Evolutionary conservation across 225 moss, liverwort and hornwort species (phyloP), one percentile per base, ranked within the genome.

Genomic region (Takakia lepidozioides): DNA sequence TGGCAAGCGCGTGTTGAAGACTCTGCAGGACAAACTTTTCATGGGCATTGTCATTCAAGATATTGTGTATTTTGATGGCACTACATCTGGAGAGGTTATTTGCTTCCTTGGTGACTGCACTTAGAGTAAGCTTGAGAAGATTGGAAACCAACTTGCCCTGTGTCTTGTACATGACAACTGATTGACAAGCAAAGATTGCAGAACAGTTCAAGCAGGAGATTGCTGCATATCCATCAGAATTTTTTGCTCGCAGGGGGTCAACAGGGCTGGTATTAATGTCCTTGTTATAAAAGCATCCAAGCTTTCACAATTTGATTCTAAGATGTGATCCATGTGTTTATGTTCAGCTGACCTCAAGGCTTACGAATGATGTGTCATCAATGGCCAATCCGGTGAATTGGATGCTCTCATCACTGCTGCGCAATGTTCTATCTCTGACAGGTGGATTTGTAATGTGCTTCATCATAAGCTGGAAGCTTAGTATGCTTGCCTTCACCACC

Each of bases 321-420:
- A n/a, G n/a, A n/a, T n/a, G n/a, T n/a, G n/a, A n/a, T n/a, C n/a
- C n/a, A n/a, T n/a, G n/a, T n/a, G n/a, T n/a, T n/a, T n/a, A n/a
- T n/a, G n/a, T n/a, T n/a, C n/a, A n/a, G 87, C 87, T 98, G 26
- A 90, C 95, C 46, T 98, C 95, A 17, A 73, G 95, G 62, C 69
- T 98, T 29, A 98, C 95, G 18, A 98, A 98, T 46, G 95, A 98
- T 49, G 95, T 98, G n/a, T 91, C 95, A 19, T 98, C 95, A 36
- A 91, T 98, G 95, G 91, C 95, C 47, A 90, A 98, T 54, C 98
- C 98, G 19, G 87, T 98, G 41, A 98, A 98, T 52, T 98, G 91
- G 91, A 98, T 98, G 98, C 83, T 98, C 30, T 98, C 98, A 15
- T 80, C 98, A 22, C 69, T 98, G 29, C 29, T 98, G 56, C 91